A percentile compares a stretch with the other conserved stretches of the same genome.
These are phyloP conservation scores for Leptosphaerulina australis DNA, from an alignment of 2,329 filamentous ascomycete species.

Conservation along the genomic window DNA sequence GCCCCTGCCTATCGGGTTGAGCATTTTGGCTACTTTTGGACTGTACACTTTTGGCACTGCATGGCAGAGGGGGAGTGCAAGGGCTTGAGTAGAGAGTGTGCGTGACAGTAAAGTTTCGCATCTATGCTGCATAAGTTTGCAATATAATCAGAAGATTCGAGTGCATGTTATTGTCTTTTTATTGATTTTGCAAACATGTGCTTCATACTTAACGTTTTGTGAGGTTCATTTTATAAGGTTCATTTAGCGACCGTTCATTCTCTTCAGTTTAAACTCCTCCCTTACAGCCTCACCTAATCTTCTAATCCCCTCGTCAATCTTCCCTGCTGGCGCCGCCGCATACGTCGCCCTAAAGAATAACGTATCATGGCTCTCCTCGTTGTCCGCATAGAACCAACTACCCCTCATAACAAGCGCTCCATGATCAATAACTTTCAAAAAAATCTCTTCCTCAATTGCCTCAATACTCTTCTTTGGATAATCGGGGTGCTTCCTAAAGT, in stretches of 20 bases:
- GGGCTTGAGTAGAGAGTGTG: no score
- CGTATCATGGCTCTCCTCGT: conserved; percentile 61
- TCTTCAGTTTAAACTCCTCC: conserved; percentile 60
- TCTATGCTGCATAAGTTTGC: conserved; percentile 6
- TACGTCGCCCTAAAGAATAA: conserved; percentile 92
- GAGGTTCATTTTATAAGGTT: no score
- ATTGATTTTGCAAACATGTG: no score
- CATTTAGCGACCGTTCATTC: conserved; percentile 3
- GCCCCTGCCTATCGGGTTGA: conserved; percentile 81
- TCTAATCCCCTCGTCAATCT: conserved; percentile 58
- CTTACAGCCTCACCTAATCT: conserved; percentile 77
- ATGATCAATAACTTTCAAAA: conserved; percentile 73
- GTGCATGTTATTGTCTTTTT: no score
- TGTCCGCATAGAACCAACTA: conserved; percentile 88
- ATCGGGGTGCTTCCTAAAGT: conserved; percentile 70
- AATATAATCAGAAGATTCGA: no score
- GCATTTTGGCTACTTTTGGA: conserved; percentile 78
- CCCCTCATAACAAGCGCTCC: conserved; percentile 83
- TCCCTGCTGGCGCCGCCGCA: conserved; percentile 70
- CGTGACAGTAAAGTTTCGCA: no score
- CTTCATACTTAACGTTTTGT: no score
- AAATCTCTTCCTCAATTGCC: conserved; percentile 84
- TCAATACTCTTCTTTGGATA: conserved; percentile 58
- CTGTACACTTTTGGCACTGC: conserved; percentile 79
- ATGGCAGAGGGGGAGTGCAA: conserved; percentile 44